Percentiles rank a stretch among this genome's conserved stretches.
These are phyloP conservation scores for Xanthoconium stramineum DNA, from an alignment of 768 basidiomycete species.

Conservation along the genomic window DNA sequence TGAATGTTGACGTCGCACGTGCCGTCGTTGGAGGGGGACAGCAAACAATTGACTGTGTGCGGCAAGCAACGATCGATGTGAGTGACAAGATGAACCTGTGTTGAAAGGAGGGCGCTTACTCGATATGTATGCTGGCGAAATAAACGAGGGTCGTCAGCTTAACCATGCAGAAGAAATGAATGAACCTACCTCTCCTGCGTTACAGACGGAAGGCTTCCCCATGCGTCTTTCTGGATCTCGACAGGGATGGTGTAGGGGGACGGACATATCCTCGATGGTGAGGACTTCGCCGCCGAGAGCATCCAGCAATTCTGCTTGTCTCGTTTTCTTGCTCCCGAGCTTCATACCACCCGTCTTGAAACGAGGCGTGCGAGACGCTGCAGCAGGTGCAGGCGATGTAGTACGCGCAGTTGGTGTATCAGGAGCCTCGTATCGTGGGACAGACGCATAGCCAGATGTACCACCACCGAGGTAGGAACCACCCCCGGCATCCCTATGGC, in stretches of 20 bases:
- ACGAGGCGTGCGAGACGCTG: conserved; percentile 60
- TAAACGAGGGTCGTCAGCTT: not conserved
- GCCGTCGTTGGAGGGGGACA: conserved; percentile 88
- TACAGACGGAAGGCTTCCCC: conserved; percentile 72
- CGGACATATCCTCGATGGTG: conserved; percentile 49
- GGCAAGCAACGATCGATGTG: not conserved
- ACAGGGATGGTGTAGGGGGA: conserved; percentile 50
- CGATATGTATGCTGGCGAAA: conserved; percentile 68
- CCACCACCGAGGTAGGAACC: conserved; percentile 66
- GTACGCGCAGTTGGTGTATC: conserved; percentile 45
- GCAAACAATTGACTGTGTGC: conserved; percentile 92
- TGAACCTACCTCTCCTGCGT: conserved; percentile 64
- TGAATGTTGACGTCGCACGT: conserved; percentile 94
- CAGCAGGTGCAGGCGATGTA: conserved; percentile 42
- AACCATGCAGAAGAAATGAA: not conserved
- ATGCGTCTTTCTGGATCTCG: conserved; percentile 44
- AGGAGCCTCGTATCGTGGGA: conserved; percentile 69
- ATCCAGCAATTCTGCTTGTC: conserved; percentile 83
- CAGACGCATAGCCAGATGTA: conserved; percentile 64
- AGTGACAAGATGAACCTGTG: not conserved
- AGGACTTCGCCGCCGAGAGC: conserved; percentile 79
- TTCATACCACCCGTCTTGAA: conserved; percentile 98
- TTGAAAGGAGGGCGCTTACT: conserved; percentile 50
- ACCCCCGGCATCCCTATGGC: conserved; percentile 43
- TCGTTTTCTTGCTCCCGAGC: conserved; percentile 87